Base-by-base conservation (phyloP, 768 basidiomycete species). In the Cyclocybe aegerita region DNA sequence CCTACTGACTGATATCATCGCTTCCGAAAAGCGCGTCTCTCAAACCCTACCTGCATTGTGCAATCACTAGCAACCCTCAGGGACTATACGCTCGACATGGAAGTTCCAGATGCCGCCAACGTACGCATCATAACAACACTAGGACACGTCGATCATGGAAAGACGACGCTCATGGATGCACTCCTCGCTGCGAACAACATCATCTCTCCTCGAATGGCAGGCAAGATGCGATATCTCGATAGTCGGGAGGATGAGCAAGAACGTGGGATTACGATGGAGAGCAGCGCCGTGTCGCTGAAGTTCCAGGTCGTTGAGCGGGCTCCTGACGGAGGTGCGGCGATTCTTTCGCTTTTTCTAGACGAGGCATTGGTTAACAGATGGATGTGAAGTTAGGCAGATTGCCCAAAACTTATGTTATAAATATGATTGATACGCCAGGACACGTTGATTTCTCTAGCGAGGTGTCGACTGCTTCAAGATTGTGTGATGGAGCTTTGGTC, bases 381-480 rank as follows among this genome's bases (percentile, higher is more conserved):
- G 23, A 23, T 23, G 23, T 23, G 23, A 23, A 35, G 43, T 29
- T 43, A 88, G 88, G 67, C 65, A 77, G 67, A 67, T 69, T 70
- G 46, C 73, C 80, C 23, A 87, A 76, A 63, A 88, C 85, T 16
- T 97, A 90, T 70, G 77, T 88, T 40, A 81, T 98, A 47, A 98
- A 97, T 65, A 87, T 98, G 79, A 96, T 99, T 55, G 97, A 99
- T 68, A 98, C 97, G 0, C 97, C 97, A 11, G 97, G 97, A 3
- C 97, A 99, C 71, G 96, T 99, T 16, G 97, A 98, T 68, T 99
- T 99, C 59, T 95, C 94, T 0, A 93, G 88, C 48, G 97, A 98
- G 65, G 97, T 99, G 0, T 98, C 94, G 1, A 90, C 93, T 1
- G 94, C 96, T 15, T 91, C 94, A 9, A 76, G 95, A 43, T 65